These are phyloP conservation scores for Xylaria sp. DNA, from an alignment of 2,329 filamentous ascomycete genomes.

Conservation along the genomic window DNA sequence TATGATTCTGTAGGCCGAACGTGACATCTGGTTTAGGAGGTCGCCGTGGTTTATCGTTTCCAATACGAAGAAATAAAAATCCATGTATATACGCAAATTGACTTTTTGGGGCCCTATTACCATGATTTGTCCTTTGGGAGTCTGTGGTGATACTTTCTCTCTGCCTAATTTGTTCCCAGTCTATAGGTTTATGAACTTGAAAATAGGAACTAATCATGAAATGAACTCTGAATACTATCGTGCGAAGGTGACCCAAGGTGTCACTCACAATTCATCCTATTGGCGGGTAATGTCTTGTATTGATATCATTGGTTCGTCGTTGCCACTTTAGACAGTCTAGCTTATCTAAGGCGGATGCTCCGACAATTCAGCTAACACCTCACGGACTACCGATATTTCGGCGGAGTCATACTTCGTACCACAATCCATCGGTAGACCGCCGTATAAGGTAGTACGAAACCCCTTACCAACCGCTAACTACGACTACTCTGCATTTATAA, in stretches of 20 bases:
- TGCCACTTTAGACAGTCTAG: not conserved
- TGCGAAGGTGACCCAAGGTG: no score
- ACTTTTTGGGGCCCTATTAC: not conserved
- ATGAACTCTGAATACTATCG: no score
- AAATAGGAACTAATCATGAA: no score
- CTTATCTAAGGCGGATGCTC: slow-evolving; percentile 23
- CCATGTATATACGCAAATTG: not conserved
- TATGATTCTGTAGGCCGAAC: not conserved
- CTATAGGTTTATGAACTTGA: not conserved
- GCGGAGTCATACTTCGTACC: slow-evolving; percentile 14
- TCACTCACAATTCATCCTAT: no score
- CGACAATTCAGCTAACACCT: slow-evolving; percentile 25
- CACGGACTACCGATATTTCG: slow-evolving; percentile 34
- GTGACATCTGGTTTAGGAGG: not conserved
- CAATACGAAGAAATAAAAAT: not conserved
- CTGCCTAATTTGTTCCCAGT: no score
- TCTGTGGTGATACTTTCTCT: not conserved
- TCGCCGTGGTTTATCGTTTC: no score
- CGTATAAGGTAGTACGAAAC: slow-evolving; percentile 14
- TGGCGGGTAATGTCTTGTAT: no score
- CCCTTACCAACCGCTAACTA: not conserved
- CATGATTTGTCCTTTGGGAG: not conserved
- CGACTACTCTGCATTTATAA: slow-evolving; percentile 1
- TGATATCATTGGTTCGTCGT: not conserved
- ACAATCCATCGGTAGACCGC: slow-evolving; percentile 2